Evolutionary conservation across 2,329 filamentous ascomycete genomes (phyloP).

Genomic region (Proliferodiscus dingleyae): DNA sequence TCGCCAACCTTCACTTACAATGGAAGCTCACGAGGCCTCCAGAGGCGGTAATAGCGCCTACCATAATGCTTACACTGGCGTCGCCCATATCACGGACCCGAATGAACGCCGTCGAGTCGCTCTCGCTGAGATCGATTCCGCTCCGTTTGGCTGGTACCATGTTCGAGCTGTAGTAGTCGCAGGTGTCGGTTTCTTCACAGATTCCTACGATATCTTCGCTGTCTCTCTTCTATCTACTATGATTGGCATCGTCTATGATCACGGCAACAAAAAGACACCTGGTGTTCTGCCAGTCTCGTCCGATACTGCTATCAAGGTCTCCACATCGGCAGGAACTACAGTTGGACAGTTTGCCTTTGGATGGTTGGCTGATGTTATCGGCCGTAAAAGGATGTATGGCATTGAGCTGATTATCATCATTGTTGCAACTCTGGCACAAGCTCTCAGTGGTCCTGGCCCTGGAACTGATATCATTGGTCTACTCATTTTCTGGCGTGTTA

Average conservation of each 20-base stretch:
- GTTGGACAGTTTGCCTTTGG: slow-evolving; percentile 79
- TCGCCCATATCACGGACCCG: slow-evolving; percentile 50
- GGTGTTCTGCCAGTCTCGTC: slow-evolving; percentile 60
- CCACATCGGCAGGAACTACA: slow-evolving; percentile 78
- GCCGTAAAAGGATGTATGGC: slow-evolving; percentile 74
- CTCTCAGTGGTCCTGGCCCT: slow-evolving; percentile 58
- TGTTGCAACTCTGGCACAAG: slow-evolving; percentile 69
- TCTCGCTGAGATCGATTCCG: slow-evolving; percentile 76
- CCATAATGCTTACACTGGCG: slow-evolving; percentile 75
- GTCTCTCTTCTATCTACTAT: slow-evolving; percentile 29
- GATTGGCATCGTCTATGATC: slow-evolving; percentile 28
- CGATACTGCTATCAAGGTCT: slow-evolving; percentile 80
- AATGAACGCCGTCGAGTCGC: slow-evolving; percentile 76
- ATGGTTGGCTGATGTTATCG: slow-evolving; percentile 70
- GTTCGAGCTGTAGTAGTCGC: slow-evolving; percentile 72
- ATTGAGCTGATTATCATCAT: slow-evolving; percentile 77
- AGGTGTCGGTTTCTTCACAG: slow-evolving; percentile 84
- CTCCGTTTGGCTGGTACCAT: slow-evolving; percentile 80
- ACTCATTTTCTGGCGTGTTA: slow-evolving; percentile 75
- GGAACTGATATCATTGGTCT: slow-evolving; percentile 59
- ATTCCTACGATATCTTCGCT: slow-evolving; percentile 60
- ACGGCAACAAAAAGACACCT: slow-evolving; percentile 18
- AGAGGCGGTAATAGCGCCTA: slow-evolving; percentile 68
- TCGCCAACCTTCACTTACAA: too few relatives aligned
- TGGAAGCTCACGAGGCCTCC: too few relatives aligned